phyloP scores from a whole-genome alignment of 2,329 filamentous ascomycete genomes.

The Pestalotiopsis sp. region DNA sequence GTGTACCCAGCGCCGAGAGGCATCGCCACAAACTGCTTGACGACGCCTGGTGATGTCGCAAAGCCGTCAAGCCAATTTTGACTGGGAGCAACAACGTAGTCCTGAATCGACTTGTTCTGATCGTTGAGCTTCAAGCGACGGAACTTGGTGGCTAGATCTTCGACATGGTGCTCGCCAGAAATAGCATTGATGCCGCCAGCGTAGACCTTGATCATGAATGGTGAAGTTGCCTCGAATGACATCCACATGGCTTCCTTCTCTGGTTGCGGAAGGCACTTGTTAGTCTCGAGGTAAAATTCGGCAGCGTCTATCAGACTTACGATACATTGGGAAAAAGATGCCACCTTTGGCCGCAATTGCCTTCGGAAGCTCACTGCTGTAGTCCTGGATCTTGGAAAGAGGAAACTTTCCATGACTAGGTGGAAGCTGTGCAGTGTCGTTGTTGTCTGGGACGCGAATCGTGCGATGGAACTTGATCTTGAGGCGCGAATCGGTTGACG shows the following conservation, averaged over 20 bases:
- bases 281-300: not conserved
- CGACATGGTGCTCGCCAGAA: constrained; percentile 35
- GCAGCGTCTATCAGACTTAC: not conserved
- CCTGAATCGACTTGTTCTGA: constrained; percentile 23
- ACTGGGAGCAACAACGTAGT: constrained; percentile 36
- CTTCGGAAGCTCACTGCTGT: not conserved
- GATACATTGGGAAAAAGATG: constrained; percentile 16
- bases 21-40: constrained; percentile 53
- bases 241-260: constrained; percentile 45
- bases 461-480: not conserved
- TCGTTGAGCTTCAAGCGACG: constrained; percentile 10
- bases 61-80: constrained; percentile 46
- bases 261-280: not conserved
- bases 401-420: not conserved
- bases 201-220: constrained; percentile 43
- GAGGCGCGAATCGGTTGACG: not conserved
- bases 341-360: constrained; percentile 8
- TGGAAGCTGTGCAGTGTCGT: not conserved
- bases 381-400: not conserved
- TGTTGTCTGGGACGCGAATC: constrained; percentile 9
- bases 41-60: constrained; percentile 35
- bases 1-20: constrained; percentile 43
- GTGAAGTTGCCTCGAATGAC: constrained; percentile 24
- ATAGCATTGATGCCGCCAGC: constrained; percentile 43
- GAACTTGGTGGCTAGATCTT: constrained; percentile 22